Conservation (phyloP, 2,329 filamentous ascomycete genomes). For the Dothidotthia symphoricarpi region DNA sequence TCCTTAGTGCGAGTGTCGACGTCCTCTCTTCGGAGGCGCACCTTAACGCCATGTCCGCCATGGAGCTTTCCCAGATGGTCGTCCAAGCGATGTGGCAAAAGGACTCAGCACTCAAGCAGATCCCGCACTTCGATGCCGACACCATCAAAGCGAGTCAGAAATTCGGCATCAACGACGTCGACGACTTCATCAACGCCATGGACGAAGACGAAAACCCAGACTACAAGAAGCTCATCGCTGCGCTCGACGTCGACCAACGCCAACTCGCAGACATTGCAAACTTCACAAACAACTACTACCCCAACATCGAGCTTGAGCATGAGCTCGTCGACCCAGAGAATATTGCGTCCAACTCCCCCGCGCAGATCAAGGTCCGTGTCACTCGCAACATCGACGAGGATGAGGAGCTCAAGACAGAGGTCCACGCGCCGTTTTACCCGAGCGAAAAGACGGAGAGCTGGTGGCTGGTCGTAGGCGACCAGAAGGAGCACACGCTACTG, state of each 20-base stretch:
- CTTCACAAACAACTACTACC: slow-evolving; percentile 96
- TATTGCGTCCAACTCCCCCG: slow-evolving; percentile 75
- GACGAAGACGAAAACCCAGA: slow-evolving; percentile 88
- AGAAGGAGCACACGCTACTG: slow-evolving; percentile 80
- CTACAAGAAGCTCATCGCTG: slow-evolving; percentile 73
- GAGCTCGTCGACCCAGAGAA: slow-evolving; percentile 77
- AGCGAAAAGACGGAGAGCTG: slow-evolving; percentile 92
- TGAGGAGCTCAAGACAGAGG: slow-evolving; percentile 72
- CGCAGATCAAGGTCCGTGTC: slow-evolving; percentile 80
- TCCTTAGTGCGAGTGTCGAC: slow-evolving; percentile 90
- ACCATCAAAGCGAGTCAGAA: slow-evolving; percentile 80
- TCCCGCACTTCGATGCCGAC: slow-evolving; percentile 86
- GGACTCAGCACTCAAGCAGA: slow-evolving; percentile 94
- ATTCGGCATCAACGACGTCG: slow-evolving; percentile 84
- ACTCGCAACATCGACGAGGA: slow-evolving; percentile 76
- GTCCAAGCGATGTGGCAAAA: slow-evolving; percentile 99
- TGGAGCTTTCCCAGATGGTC: slow-evolving; percentile 99
- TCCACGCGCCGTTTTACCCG: slow-evolving; percentile 95
- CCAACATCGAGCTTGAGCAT: slow-evolving; percentile 89
- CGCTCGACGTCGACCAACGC: slow-evolving; percentile 72
- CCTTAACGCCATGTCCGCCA: slow-evolving; percentile 94
- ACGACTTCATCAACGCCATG: slow-evolving; percentile 99
- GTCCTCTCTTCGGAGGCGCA: slow-evolving; percentile 94
- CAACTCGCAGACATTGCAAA: slow-evolving; percentile 86
- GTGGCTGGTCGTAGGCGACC: slow-evolving; percentile 96